Evolutionary conservation across 352 stramenopile genomes (phyloP).

Genomic region (Globisporangium rhizosaccharum): DNA sequence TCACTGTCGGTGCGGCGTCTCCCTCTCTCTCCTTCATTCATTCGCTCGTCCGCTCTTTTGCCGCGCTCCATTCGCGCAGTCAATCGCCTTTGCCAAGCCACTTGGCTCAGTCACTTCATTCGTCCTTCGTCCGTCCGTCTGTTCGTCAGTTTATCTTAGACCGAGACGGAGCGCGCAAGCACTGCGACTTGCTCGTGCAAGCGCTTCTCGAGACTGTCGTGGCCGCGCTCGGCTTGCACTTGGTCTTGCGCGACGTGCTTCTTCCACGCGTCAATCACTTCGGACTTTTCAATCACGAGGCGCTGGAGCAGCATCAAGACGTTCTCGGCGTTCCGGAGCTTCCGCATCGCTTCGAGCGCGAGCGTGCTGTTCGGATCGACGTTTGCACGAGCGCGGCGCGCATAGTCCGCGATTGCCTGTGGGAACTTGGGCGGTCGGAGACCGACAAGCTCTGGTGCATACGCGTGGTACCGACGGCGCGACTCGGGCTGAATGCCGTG

Average conservation of each 20-base stretch:
- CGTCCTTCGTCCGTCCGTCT: no score
- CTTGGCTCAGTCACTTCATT: neutral
- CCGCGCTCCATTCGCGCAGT: neutral
- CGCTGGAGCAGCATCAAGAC: constrained; percentile 78
- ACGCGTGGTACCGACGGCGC: constrained; percentile 61
- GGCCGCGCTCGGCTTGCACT: constrained; percentile 43
- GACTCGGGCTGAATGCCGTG: constrained; percentile 76
- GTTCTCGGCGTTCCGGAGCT: constrained; percentile 74
- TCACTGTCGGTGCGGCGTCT: neutral
- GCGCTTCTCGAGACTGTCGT: constrained; percentile 53
- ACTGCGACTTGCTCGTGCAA: constrained; percentile 67
- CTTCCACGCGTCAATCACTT: constrained; percentile 79
- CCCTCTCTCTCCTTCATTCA: neutral
- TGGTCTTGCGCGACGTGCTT: constrained; percentile 57
- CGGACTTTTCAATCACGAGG: constrained; percentile 77
- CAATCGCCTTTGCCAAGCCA: no score
- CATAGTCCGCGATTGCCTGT: constrained; percentile 38
- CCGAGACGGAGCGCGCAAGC: constrained; percentile 51
- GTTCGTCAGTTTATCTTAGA: constrained; percentile 14
- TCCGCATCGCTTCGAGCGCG: constrained; percentile 71
- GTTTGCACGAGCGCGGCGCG: constrained; percentile 28
- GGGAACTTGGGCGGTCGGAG: constrained; percentile 46
- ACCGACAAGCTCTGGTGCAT: constrained; percentile 41
- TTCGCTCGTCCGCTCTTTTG: neutral
- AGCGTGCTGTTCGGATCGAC: constrained; percentile 33